Evolutionary conservation across 441 rosid species (phyloP).

Genomic region (Mallotus japonicus): DNA sequence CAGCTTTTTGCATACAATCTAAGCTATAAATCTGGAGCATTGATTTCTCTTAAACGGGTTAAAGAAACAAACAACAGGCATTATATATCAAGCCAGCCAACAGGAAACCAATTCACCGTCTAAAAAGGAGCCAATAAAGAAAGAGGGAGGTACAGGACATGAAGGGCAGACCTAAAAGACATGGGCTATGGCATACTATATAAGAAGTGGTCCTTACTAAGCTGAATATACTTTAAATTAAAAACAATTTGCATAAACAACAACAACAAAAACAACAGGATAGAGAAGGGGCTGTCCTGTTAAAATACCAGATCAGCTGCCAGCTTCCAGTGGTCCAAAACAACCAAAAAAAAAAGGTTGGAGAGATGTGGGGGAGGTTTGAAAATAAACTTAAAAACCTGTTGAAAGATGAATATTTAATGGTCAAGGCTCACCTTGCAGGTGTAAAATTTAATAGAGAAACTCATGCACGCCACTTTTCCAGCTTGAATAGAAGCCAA

Average conservation of each 20-base stretch:
- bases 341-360: too few relatives aligned
- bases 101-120: background rate
- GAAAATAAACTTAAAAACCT: background rate
- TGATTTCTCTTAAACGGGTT: background rate
- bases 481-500: background rate
- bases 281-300: slow-evolving; percentile 8
- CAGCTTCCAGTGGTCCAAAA: slow-evolving; percentile 18
- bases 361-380: too few relatives aligned
- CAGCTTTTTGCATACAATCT: background rate
- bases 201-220: slow-evolving; percentile 21
- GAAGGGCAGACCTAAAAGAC: slow-evolving; percentile 22
- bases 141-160: background rate
- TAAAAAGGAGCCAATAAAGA: background rate
- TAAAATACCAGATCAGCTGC: background rate
- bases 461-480: slow-evolving; percentile 1
- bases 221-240: background rate
- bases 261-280: background rate
- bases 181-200: slow-evolving; percentile 1
- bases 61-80: background rate
- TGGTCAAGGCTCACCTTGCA: background rate
- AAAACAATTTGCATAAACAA: background rate
- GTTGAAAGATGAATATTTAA: background rate
- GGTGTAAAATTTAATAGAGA: slow-evolving; percentile 4
- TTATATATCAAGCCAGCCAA: background rate
- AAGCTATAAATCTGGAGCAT: slow-evolving; percentile 7